Base-by-base conservation (phyloP, 352 stramenopile genomes). In the Pilasporangium apinafurcum region DNA sequence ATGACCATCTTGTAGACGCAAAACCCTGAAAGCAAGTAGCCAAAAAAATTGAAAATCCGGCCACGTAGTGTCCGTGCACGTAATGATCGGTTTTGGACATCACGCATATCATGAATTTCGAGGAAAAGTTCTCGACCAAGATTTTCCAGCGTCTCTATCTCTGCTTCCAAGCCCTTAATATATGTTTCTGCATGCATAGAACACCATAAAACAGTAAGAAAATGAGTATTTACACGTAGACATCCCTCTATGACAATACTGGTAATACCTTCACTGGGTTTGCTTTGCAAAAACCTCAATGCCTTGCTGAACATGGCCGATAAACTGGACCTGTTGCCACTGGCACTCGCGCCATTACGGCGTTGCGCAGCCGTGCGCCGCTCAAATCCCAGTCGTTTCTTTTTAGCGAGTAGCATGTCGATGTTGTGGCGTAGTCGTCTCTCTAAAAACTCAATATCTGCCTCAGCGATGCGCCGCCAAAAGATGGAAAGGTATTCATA, bases 1-100 rank as follows among this genome's bases (percentile, higher is more conserved):
- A 89, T 90, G 26, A 86, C 39, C 80, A 89, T 92, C 44, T 92
- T 92, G 67, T 92, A 92, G 36, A 92, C 58, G 34, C 80, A 92
- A 40, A 92, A 89, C 8, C 48, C 72, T 34, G 74, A 89, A 37
- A 92, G 62, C 13, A 82, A 52, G 46, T 89, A 89, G 17, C 76
- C 80, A 28, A 89, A 88, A 14, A 83, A 62, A 44, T 92, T 92
- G 55, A 89, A 84, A n/a, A 89, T 35, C 7, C 80, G 74, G 0
- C 80, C 80, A 8, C 73, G 75, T 10, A 88, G 44, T n/a, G 75
- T 91, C 1, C 51, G 51, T 5, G 77, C 76, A n/a, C 69, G 63
- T 28, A 66, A 43, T 9, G 76, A 78, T 24, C 72, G 52, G 12
- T 68, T 55, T 46, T 89, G 80, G 1, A 68, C 65, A 46, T 90